Base-by-base conservation (phyloP, 1,284 basidiomycete genomes). In the Bjerkandera adusta region DNA sequence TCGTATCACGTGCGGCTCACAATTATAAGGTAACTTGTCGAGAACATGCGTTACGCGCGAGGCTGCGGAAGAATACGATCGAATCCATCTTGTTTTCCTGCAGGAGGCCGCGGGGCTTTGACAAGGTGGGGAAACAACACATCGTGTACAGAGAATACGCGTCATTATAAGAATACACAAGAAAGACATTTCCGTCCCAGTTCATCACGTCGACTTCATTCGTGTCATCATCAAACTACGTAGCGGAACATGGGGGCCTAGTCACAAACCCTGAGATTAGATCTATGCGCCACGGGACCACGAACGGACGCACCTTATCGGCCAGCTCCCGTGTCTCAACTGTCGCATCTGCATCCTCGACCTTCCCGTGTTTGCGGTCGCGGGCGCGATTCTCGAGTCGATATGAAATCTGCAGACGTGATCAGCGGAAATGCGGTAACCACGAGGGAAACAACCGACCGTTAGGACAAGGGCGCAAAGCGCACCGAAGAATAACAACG, bases 311-410 rank as follows among this genome's bases (percentile, higher is more conserved):
- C 45, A 83, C 83, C 68, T 79, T 72, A 57, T 89, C 85, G 3
- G 85, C 85, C 12, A 85, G 62, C 53, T 83, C 76, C 15, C 73
- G 70, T 1, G 83, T 87, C 54, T 89, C 79, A 12, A 89, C 81
- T 7, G 67, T 72, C 2, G 69, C 70, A 47, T 77, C 65, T 0
- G 64, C 67, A 37, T 69, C 62, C 0, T 74, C 75, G 10, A 50
- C 36, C 46, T 70, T 72, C 4, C 86, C 85, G 50, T 81, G 78
- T 15, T 68, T 53, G 37, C 61, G 65, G 56, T 89, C 73, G 32
- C 84, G 69, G 8, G 68, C 67, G 10, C 69, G 68, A 52, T 89
- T 89, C 21, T 87, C 84, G 53, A 65, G 53, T 29, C 76, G 75
- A 57, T 84, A 89, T 2, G 79, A 83, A 5, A 76, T 60, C 83